Evolutionary conservation across 768 basidiomycete genomes (phyloP), one percentile per base, ranked within the genome.

Genomic region (Boletus pseudopeckii): DNA sequence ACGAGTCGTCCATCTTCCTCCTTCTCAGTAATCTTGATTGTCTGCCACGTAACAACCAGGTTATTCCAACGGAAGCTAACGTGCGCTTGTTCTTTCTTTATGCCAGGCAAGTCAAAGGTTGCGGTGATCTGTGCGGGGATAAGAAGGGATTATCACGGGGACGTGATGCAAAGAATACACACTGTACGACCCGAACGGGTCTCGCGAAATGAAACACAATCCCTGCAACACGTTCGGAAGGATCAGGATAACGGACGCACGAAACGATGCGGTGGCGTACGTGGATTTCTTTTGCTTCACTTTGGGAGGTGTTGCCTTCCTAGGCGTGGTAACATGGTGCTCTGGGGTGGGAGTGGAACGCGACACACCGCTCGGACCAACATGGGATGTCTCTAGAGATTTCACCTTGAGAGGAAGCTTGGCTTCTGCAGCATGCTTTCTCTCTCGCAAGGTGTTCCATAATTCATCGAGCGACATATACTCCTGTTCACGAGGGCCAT

Each of bases 41-140:
- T 78, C 54, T 79, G 76, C 88, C 88, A 90, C 17, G 80, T 85
- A 37, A 90, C 75, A 36, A 86, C 74, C 10, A 90, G 72, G 42
- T 80, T 73, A 58, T 79, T 71, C 49, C 78, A 76, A 49, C 86
- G 85, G 60, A 81, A 90, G 64, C 82, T 88, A 63, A 90, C 83
- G 58, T 90, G 87, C 51, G 88, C 80, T 55, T 90, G 82, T 53
- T 88, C 79, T 66, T 88, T 90, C 63, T 75, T 76, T 40, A 90
- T 80, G 28, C 86, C 84, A 3, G 78, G 77, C 61, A 90, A 72
- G 54, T 88, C 85, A 65, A 89, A 88, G 46, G 80, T 86, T 22
- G 84, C 85, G 22, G 83, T 83, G 44, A 86, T 79, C 64, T 84
- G 52, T 26, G 58, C 52, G 65, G 67, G 50, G 55, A 64, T 68